Evolutionary conservation across 352 stramenopile genomes (phyloP), one percentile per base, ranked within the genome.

Genomic region (Phytophthora cajani): DNA sequence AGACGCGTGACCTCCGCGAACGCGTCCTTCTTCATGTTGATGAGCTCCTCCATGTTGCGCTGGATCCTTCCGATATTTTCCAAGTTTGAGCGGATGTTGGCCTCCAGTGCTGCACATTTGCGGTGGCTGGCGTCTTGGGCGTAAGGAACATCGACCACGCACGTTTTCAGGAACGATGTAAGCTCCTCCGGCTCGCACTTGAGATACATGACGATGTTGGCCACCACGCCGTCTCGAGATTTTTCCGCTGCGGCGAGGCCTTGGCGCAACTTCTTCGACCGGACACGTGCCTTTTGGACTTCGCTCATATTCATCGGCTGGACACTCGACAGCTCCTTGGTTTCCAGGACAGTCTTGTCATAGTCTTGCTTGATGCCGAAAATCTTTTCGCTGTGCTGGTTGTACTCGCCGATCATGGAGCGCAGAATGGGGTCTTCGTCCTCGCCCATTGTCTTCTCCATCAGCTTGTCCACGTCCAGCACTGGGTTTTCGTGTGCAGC

Each of bases 361-460:
- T 69, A 59, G 46, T 85, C 62, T 32, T 81, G 70, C n/a, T 91
- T 76, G 53, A 77, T 77, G 27, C 76, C 71, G 36, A 75, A 80
- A n/a, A 91, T 82, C 14, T 71, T 71, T 8, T 67, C 63, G 53
- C 72, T 91, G 23, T 86, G 46, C 0, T 67, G 67, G 50, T 90
- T 89, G 77, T 93, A 93, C 62, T 89, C 75, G 25, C 61, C 58
- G 19, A 91, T 77, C 80, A 89, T 86, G 14, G 68, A 82, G 10
- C 71, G 67, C 62, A 82, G 67, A 30, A 90, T 56, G n/a, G 76
- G 64, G 49, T 92, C 85, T 56, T 84, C 80, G n/a, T 90, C 72
- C 0, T 78, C 67, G 11, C 74, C 74, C 62, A 80, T 69, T 19
- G 58, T 64, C 51, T 78, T 72, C 23, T 79, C 67, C 51, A 78